A percentile compares a stretch with the other conserved stretches of the same genome.
These are phyloP conservation scores for Claviceps humidiphila DNA, from an alignment of 2,329 filamentous ascomycete genomes.

Conservation along the genomic window DNA sequence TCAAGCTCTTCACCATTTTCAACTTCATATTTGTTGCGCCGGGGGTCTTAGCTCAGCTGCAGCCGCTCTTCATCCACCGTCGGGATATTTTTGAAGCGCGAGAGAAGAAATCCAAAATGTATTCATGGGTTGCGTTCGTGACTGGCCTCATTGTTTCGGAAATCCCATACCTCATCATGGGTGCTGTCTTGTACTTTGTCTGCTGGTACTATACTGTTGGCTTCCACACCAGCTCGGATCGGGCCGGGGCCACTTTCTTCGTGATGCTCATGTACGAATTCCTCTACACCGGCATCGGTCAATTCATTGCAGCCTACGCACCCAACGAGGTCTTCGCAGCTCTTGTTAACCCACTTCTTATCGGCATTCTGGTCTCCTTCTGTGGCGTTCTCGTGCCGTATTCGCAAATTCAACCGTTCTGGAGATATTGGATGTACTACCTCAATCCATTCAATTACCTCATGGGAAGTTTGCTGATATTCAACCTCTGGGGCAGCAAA, in stretches of 20 bases:
- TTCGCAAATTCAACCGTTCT: slow-evolving; percentile 47
- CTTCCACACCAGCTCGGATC: slow-evolving; percentile 27
- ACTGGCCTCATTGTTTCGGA: slow-evolving; percentile 37
- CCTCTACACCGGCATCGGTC: slow-evolving; percentile 46
- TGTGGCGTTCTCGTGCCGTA: slow-evolving; percentile 65
- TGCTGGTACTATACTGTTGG: slow-evolving; percentile 48
- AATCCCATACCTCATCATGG: slow-evolving; percentile 31
- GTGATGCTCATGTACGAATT: slow-evolving; percentile 48
- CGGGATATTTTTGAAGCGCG: slow-evolving; percentile 44
- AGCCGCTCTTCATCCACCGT: slow-evolving; percentile 43
- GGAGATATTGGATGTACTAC: slow-evolving; percentile 53
- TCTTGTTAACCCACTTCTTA: slow-evolving; percentile 41
- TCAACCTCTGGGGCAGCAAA: slow-evolving; percentile 32
- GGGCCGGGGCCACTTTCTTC: slow-evolving; percentile 39
- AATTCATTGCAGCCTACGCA: slow-evolving; percentile 49
- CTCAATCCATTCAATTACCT: slow-evolving; percentile 50
- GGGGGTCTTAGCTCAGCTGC: slow-evolving; percentile 43
- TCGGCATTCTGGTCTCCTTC: slow-evolving; percentile 52
- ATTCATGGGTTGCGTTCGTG: slow-evolving; percentile 46
- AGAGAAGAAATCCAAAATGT: slow-evolving; percentile 49
- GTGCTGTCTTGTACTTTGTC: slow-evolving; percentile 32
- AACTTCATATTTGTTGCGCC: slow-evolving; percentile 51
- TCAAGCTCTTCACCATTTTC: slow-evolving; percentile 46
- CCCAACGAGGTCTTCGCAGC: slow-evolving; percentile 48
- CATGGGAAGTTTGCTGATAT: slow-evolving; percentile 41